These are phyloP conservation scores for Rosa lucieae DNA, from an alignment of 306 rosid species.

Conservation along the genomic window DNA sequence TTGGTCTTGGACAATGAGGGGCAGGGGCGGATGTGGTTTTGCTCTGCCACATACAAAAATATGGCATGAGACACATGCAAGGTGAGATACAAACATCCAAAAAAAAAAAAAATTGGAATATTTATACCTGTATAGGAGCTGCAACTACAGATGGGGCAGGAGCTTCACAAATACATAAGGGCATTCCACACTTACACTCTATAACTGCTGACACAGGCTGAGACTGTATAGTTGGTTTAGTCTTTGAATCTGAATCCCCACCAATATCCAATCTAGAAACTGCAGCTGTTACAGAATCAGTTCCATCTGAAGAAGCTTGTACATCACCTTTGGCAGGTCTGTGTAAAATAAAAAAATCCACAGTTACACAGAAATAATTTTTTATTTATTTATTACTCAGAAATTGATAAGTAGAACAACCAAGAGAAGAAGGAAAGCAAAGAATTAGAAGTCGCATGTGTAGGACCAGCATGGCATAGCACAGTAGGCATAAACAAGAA, in stretches of 20 bases:
- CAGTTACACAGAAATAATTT: neutral
- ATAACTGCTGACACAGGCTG: slow-evolving; percentile 33
- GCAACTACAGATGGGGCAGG: slow-evolving; percentile 53
- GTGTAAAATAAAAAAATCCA: slow-evolving; percentile 20
- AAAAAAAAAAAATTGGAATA: slow-evolving; percentile 19
- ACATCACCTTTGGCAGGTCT: slow-evolving; percentile 54
- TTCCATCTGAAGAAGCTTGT: slow-evolving; percentile 48
- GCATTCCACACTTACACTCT: slow-evolving; percentile 98
- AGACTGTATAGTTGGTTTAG: slow-evolving; percentile 40
- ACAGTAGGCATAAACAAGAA: slow-evolving; percentile 10
- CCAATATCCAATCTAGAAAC: slow-evolving; percentile 66
- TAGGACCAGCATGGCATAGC: neutral
- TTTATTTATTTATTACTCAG: neutral
- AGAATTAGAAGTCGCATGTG: neutral
- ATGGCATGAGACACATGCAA: slow-evolving; percentile 23
- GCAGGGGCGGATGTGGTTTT: slow-evolving; percentile 41
- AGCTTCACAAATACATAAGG: slow-evolving; percentile 94
- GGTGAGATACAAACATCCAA: slow-evolving; percentile 4
- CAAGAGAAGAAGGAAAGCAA: neutral
- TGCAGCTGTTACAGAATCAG: slow-evolving; percentile 46
- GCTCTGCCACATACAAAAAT: slow-evolving; percentile 41
- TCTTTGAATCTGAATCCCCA: slow-evolving; percentile 37
- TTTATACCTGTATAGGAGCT: slow-evolving; percentile 52
- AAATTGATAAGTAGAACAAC: neutral
- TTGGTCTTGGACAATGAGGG: slow-evolving; percentile 65